Conservation (phyloP, 306 rosid species). For the Crataegus laevigata region DNA sequence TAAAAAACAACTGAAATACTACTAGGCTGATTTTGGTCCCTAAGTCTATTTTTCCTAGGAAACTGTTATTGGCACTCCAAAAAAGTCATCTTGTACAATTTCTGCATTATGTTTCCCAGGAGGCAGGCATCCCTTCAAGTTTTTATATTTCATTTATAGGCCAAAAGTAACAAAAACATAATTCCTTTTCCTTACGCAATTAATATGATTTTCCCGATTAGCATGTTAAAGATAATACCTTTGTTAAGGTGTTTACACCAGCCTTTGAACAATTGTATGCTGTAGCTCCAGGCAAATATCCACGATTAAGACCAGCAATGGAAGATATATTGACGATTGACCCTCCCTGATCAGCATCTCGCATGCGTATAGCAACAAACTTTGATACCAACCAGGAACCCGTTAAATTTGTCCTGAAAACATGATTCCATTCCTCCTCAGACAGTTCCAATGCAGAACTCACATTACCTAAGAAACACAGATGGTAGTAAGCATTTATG, state of each 20-base stretch:
- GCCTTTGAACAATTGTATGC: conserved; percentile 61
- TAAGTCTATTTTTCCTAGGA: background rate
- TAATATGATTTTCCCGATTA: background rate
- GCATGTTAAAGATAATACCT: conserved; percentile 29
- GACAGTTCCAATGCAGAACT: conserved; percentile 42
- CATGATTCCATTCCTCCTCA: conserved; percentile 67
- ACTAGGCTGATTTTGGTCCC: background rate
- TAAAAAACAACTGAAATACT: background rate
- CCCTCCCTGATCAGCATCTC: conserved; percentile 44
- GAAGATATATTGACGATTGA: conserved; percentile 71
- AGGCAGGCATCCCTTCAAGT: background rate
- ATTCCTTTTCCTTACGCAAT: background rate
- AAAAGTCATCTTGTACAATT: no score
- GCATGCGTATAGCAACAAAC: conserved; percentile 46
- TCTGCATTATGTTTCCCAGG: background rate
- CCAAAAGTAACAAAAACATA: background rate
- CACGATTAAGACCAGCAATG: conserved; percentile 48
- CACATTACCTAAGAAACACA: conserved; percentile 43
- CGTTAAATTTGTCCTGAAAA: conserved; percentile 42
- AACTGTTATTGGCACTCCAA: no score
- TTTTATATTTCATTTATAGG: background rate
- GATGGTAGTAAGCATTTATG: background rate
- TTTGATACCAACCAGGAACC: conserved; percentile 81
- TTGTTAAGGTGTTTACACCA: conserved; percentile 45
- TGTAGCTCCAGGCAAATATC: conserved; percentile 51